Base-by-base conservation (phyloP, 805 yeast species). In the Saccharomycopsis olivae region DNA sequence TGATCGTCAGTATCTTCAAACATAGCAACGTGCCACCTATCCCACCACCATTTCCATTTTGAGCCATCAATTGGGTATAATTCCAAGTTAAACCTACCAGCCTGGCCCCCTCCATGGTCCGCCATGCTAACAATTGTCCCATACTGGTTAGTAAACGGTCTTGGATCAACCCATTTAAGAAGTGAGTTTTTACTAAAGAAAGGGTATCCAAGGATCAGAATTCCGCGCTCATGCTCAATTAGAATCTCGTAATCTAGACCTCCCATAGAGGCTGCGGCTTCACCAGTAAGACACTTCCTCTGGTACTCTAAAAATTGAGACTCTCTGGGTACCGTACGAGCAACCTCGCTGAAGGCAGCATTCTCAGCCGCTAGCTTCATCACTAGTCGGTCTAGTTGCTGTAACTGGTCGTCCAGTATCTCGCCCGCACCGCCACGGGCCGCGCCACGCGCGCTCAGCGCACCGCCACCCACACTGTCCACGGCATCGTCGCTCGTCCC, bases 11-110 rank as follows among this genome's bases (percentile, higher is more conserved):
- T 80, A 51, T 81, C 86, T 31, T 59, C 57, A 36, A 62, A 56
- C 89, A 84, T 78, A 43, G 78, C 65, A 2, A 80, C 78, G 50
- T 75, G 78, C 94, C 94, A 83, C 40, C 66, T 62, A 11, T 64
- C 64, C 86, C 87, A 79, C 8, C 53, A 53, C 87, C 87, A 79
- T 40, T 56, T 52, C 87, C 86, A 79, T 32, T 64, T 35, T 16
- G 32, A 14, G 14, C 31, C 40, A 29, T 40, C 40, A 15, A 36
- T 36, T 5, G 48, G 48, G 11, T 15, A 34, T 24, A 45, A 29
- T 28, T 36, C 36, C 41, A 39, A 25, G 13, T 41, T 32, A 16
- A 41, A 41, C 13, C 40, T 34, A 16, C 30, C 21, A 3, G 39
- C 36, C 5, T 45, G 46, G 14, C 18, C 27, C 14, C 37, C 35